Base-by-base conservation (phyloP, 1,284 basidiomycete genomes). In the Neolentinus lepideus region DNA sequence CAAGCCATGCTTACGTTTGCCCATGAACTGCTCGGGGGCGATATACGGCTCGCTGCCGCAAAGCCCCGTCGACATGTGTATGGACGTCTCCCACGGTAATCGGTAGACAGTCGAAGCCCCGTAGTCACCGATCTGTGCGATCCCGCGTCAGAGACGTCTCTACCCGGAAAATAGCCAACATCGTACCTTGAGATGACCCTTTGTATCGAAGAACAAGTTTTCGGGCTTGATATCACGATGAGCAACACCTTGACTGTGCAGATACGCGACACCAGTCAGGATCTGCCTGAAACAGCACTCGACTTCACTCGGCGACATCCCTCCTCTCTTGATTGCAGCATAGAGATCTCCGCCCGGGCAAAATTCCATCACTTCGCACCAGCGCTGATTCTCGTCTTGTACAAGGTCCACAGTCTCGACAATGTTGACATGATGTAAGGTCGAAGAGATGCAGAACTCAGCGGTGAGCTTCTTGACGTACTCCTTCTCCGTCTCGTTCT, bases 331-430 rank as follows among this genome's bases (percentile, higher is more conserved):
- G 77, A 98, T 98, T 35, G 94, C 94, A 24, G 94, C 94, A 67
- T 98, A 98, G 33, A 98, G 78, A 72, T 98, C 95, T 3, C 95
- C 95, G 54, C 96, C 96, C 1, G 93, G 92, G 70, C 96, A 98
- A 68, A 95, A 98, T 73, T 99, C 97, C 97, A 99, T 98, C 58
- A 99, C 96, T 72, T 99, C 96, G 69, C 96, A 99, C 96, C 96
- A 99, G 67, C 94, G 89, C 60, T 92, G 87, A 62, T 79, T 85
- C 73, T 99, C 96, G 72, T 99, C 96, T 67, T 99, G 96, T 25
- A 99, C 91, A 61, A 99, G 84, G 72, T 99, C 96, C 58, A 99
- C 97, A 1, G 96, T 99, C 77, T 99, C 96, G 66, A 99, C 95
- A 65, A 99, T 83, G 71, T 99, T 99, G 69, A 86, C 78, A 68